These are phyloP conservation scores for Styphnolobium japonicum DNA, from an alignment of 306 rosid species.

Conservation along the genomic window DNA sequence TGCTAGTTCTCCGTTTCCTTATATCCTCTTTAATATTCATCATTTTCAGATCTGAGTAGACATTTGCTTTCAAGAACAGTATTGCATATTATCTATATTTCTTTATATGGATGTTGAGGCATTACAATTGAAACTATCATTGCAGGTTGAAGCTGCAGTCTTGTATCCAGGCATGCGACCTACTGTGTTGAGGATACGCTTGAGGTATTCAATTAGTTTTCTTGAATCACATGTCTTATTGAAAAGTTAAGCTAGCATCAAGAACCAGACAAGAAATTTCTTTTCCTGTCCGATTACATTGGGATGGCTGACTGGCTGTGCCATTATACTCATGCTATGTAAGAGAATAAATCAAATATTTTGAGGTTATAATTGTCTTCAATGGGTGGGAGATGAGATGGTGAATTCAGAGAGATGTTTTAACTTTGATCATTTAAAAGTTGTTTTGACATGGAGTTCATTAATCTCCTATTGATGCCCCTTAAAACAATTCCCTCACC, in stretches of 20 bases:
- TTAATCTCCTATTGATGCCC: not conserved
- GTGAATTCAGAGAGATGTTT: not conserved
- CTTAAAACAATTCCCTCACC: not conserved
- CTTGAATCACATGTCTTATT: not conserved
- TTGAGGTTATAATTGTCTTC: not conserved
- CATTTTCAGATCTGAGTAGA: not conserved
- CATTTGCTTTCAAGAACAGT: slow-evolving; percentile 8
- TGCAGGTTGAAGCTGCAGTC: slow-evolving; percentile 94
- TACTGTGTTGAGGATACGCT: slow-evolving; percentile 85
- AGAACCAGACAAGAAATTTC: not conserved
- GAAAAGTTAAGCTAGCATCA: slow-evolving; percentile 1
- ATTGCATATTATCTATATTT: not conserved
- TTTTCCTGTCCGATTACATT: not conserved
- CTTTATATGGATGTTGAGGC: slow-evolving; percentile 19
- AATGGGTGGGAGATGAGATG: not conserved
- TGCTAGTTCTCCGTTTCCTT: not conserved
- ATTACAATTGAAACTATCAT: slow-evolving; percentile 19
- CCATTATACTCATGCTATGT: not conserved
- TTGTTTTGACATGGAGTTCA: slow-evolving; percentile 8
- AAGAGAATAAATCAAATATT: slow-evolving; percentile 10
- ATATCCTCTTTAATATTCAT: not conserved
- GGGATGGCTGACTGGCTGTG: slow-evolving; percentile 13
- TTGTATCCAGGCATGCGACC: slow-evolving; percentile 87
- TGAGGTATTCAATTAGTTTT: slow-evolving; percentile 55
- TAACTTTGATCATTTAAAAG: not conserved